phyloP scores from a whole-genome alignment of 176 grass and related monocot genomes.

The Ensete ventricosum region DNA sequence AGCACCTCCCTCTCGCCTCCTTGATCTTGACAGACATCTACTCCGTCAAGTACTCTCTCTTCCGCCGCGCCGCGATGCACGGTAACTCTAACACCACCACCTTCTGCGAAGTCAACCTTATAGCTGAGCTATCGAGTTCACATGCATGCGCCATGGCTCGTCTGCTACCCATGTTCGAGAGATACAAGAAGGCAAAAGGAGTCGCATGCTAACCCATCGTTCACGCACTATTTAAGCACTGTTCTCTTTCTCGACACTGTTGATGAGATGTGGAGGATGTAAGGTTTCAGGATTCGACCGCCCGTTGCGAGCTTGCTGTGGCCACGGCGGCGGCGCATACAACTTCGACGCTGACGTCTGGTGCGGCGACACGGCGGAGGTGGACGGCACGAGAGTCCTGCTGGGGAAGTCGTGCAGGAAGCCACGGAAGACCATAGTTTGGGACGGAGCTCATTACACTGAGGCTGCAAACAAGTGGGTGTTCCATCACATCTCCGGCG shows the following conservation, averaged over 20 bases:
- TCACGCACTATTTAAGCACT: background rate
- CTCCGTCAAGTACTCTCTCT: conserved; percentile 16
- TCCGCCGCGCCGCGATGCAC: background rate
- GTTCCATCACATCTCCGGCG: conserved; percentile 1
- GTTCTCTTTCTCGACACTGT: background rate
- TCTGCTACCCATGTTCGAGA: background rate
- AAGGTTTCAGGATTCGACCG: background rate
- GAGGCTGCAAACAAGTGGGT: conserved; percentile 20
- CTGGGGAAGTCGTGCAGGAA: conserved; percentile 2
- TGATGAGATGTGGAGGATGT: background rate
- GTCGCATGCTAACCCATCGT: background rate
- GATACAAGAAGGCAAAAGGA: background rate
- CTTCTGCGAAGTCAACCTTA: background rate
- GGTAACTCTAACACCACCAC: background rate
- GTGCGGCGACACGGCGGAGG: background rate
- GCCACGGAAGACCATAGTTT: background rate
- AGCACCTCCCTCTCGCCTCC: background rate
- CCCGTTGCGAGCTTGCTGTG: conserved; percentile 2
- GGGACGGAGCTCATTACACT: conserved; percentile 17
- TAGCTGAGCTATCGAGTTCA: background rate
- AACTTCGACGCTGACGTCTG: background rate
- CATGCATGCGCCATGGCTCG: background rate
- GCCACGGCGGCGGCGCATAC: conserved; percentile 1
- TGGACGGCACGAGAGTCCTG: background rate
- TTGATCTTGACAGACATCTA: background rate